Evolutionary conservation across 2,329 filamentous ascomycete genomes (phyloP).

Genomic region (Epichloe hybrida): DNA sequence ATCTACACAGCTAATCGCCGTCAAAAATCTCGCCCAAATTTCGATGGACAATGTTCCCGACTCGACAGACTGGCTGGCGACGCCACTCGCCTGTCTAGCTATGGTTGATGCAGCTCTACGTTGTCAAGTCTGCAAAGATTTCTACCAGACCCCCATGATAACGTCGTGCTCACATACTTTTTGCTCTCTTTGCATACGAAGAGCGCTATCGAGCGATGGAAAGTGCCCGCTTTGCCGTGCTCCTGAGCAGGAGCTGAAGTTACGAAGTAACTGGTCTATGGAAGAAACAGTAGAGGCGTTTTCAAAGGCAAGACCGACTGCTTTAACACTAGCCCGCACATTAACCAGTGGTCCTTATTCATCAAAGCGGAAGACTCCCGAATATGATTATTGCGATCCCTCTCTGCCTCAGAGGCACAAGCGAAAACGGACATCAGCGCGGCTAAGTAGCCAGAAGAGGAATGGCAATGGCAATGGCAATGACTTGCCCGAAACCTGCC

Average conservation of each 20-base stretch:
- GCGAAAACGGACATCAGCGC: conserved; percentile 37
- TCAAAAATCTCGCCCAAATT: conserved; percentile 13
- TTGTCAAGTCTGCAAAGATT: conserved; percentile 97
- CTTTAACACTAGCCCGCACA: conserved; percentile 50
- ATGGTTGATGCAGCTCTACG: conserved; percentile 73
- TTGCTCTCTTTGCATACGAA: conserved; percentile 87
- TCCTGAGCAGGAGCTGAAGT: conserved; percentile 67
- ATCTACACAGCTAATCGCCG: not conserved
- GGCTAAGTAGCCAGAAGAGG: conserved; percentile 29
- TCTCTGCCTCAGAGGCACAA: conserved; percentile 26
- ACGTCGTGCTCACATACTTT: conserved; percentile 94
- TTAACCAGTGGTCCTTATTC: conserved; percentile 1
- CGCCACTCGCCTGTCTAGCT: conserved; percentile 51
- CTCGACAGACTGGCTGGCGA: conserved; percentile 74
- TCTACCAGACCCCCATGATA: conserved; percentile 92
- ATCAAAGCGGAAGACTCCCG: conserved; percentile 40
- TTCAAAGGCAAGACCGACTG: conserved; percentile 43
- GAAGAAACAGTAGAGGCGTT: conserved; percentile 79
- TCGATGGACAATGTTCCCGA: conserved; percentile 42
- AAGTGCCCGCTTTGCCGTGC: conserved; percentile 78
- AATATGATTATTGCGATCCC: conserved; percentile 17
- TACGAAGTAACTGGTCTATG: conserved; percentile 73
- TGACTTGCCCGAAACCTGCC: not conserved
- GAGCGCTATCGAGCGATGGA: conserved; percentile 68
- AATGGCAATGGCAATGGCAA: conserved; percentile 15